Evolutionary conservation across 2,329 filamentous ascomycete species (phyloP).

Genomic region (Pestalotiopsis sp.): DNA sequence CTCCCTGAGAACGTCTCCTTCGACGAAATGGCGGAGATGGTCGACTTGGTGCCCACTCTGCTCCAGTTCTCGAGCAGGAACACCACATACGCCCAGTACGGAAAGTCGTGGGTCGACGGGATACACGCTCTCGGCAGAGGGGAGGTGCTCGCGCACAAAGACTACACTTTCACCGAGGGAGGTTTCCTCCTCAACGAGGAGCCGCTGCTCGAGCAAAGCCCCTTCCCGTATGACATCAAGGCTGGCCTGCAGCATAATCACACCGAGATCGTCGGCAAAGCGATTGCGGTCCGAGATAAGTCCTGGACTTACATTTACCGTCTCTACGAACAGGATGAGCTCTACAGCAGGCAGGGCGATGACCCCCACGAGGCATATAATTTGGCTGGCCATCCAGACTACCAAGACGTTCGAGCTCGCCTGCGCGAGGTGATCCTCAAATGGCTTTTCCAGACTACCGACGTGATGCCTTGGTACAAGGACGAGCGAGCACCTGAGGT

Average conservation of each 20-base stretch:
- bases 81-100: conserved; percentile 43
- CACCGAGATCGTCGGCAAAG: conserved; percentile 43
- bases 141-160: not conserved
- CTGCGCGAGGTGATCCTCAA: conserved; percentile 35
- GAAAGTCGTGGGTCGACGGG: conserved; percentile 26
- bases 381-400: conserved; percentile 31
- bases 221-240: conserved; percentile 50
- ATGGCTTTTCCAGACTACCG: conserved; percentile 28
- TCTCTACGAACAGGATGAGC: conserved; percentile 45
- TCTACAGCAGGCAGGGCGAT: conserved; percentile 42
- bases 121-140: not conserved
- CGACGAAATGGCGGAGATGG: conserved; percentile 43
- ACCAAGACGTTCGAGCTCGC: conserved; percentile 23
- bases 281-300: conserved; percentile 31
- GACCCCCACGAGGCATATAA: conserved; percentile 43
- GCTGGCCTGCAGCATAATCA: conserved; percentile 46
- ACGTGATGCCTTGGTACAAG: conserved; percentile 12
- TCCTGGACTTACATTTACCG: conserved; percentile 47
- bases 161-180: conserved; percentile 37
- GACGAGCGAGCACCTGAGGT: conserved; percentile 16
- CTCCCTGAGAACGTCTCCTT: not conserved
- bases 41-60: conserved; percentile 47
- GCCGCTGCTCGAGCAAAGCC: conserved; percentile 44
- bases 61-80: conserved; percentile 39
- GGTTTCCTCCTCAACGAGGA: conserved; percentile 47